Evolutionary conservation across 169 alveolate species (phyloP).

Genomic region (Cryptosporidium sp.): DNA sequence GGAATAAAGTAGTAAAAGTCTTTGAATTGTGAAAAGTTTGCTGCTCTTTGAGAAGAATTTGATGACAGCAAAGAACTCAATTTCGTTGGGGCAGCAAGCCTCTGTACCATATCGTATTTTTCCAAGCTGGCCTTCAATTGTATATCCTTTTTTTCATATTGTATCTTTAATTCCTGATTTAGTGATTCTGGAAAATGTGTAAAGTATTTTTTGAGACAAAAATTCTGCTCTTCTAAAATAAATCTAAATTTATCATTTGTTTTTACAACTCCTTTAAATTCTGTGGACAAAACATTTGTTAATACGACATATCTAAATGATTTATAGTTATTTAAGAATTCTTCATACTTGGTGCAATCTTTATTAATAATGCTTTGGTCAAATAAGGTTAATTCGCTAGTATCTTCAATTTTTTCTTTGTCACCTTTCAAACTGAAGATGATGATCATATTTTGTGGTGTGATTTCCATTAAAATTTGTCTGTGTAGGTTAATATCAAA

Average conservation of each 20-base stretch:
- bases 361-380: background rate
- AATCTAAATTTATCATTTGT: background rate
- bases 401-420: background rate
- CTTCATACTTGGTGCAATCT: background rate
- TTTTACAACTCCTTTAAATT: background rate
- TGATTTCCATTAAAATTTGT: slow-evolving; percentile 10
- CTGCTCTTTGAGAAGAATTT: background rate
- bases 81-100: background rate
- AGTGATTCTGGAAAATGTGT: slow-evolving; percentile 3
- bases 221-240: background rate
- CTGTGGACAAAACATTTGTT: background rate
- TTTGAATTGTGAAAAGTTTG: slow-evolving; percentile 1
- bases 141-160: background rate
- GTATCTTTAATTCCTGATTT: background rate
- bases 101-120: background rate
- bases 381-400: background rate
- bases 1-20: slow-evolving; percentile 15
- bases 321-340: background rate
- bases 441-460: slow-evolving; percentile 14
- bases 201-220: background rate
- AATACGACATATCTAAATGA: background rate
- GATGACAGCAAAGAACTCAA: background rate
- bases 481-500: slow-evolving; percentile 9
- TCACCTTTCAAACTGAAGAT: background rate
- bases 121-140: background rate